A percentile compares a stretch with the other conserved stretches of the same genome.
These are phyloP conservation scores for Boletus pseudopeckii DNA, from an alignment of 768 basidiomycete species.

Conservation along the genomic window DNA sequence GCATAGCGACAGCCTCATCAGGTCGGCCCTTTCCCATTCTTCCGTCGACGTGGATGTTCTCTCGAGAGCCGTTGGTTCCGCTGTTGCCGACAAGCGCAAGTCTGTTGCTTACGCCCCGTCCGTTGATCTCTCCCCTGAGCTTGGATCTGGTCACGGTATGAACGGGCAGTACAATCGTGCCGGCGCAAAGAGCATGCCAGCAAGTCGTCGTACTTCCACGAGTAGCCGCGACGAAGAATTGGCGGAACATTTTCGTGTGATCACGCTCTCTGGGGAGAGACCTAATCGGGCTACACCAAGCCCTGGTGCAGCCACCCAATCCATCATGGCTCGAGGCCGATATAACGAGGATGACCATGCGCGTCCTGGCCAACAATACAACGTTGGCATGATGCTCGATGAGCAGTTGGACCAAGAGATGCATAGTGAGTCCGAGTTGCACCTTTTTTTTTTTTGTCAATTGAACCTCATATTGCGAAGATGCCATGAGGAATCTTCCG, in stretches of 20 bases:
- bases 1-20: constrained; percentile 50
- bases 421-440: constrained; percentile 61
- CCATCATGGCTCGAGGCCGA: constrained; percentile 51
- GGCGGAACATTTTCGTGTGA: constrained; percentile 68
- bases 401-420: constrained; percentile 93
- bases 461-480: constrained; percentile 38
- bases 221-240: constrained; percentile 85
- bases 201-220: constrained; percentile 84
- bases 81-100: constrained; percentile 74
- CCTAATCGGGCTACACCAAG: constrained; percentile 55
- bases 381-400: constrained; percentile 87
- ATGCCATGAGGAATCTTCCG: constrained; percentile 84
- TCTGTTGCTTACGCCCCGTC: constrained; percentile 83
- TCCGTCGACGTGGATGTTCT: constrained; percentile 60
- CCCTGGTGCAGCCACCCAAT: constrained; percentile 48
- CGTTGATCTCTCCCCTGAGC: constrained; percentile 70
- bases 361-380: constrained; percentile 62
- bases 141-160: constrained; percentile 40
- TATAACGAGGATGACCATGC: constrained; percentile 58
- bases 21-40: constrained; percentile 45
- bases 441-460: constrained; percentile 1
- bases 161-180: constrained; percentile 63
- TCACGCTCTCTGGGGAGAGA: constrained; percentile 65
- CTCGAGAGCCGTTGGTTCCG: constrained; percentile 65
- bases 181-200: constrained; percentile 91